Conservation (phyloP, 2,329 filamentous ascomycete genomes). For the Exophiala alcalophila region DNA sequence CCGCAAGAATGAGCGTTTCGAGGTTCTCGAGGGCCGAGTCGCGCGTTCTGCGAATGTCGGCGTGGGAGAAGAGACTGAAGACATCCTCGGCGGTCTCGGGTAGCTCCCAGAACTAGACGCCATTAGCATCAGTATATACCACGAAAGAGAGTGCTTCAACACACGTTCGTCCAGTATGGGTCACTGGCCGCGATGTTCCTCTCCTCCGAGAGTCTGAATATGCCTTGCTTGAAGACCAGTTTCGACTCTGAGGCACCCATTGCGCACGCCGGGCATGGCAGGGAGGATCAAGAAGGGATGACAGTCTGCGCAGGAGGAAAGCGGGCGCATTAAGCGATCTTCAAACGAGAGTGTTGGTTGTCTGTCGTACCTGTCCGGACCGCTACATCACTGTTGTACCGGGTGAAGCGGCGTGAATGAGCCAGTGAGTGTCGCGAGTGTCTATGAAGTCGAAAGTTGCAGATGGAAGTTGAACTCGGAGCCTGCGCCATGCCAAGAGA, state of each 20-base stretch:
- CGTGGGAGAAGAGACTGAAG: constrained; percentile 89
- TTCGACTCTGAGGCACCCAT: constrained; percentile 99
- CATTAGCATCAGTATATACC: constrained; percentile 30
- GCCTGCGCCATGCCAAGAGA: no score
- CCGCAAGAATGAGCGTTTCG: constrained; percentile 79
- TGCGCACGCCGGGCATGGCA: constrained; percentile 28
- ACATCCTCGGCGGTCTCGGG: constrained; percentile 94
- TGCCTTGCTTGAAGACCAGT: constrained; percentile 96
- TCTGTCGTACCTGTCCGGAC: no score
- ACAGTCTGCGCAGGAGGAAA: background rate
- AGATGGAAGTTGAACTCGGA: no score
- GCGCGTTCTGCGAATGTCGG: constrained; percentile 81
- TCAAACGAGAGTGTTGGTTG: no score
- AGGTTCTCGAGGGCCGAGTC: constrained; percentile 83
- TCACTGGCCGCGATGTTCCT: constrained; percentile 82
- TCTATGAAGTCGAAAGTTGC: no score
- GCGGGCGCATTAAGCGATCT: no score
- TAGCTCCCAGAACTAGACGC: constrained; percentile 86
- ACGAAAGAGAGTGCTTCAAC: constrained; percentile 37
- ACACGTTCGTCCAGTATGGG: constrained; percentile 85
- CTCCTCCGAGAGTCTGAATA: constrained; percentile 93
- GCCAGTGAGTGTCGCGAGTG: no score
- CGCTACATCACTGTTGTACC: no score
- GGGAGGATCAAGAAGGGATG: background rate
- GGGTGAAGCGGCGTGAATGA: no score